Base-by-base conservation (phyloP, 345 rosid genomes). In the Geranium brycei region DNA sequence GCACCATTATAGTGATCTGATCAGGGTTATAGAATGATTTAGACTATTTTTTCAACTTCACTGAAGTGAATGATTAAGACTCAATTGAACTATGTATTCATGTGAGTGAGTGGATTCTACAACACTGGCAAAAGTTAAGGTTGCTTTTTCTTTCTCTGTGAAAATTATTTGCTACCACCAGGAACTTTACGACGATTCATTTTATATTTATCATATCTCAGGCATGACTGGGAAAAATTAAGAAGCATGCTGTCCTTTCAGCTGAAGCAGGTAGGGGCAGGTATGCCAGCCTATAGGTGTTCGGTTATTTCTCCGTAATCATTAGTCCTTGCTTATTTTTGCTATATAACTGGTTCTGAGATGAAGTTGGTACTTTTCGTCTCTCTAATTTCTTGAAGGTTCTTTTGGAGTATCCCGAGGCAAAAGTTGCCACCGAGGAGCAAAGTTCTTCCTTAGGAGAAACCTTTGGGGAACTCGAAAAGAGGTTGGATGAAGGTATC, bases 211-310 rank as follows among this genome's bases (percentile, higher is more conserved):
- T 35, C 10, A 7, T 35, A 35, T 35, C 41, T 35, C 76, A 88
- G 96, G 92, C 85, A 79, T 71, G 84, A 79, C 55, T 88, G 96
- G 96, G 87, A 73, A 56, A 81, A 83, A 64, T 71, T 88, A 78
- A 88, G 81, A 81, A 76, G 75, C 73, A 67, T 74, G 73, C 72
- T 88, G 19, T 88, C 86, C 58, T 88, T 68, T 74, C 77, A 82
- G 81, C 75, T 88, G 84, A 88, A 86, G 88, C 87, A 84, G 96
- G 96, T 88, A 85, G 68, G 85, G 80, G 72, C 82, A 78, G 84
- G 88, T 79, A 83, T 70, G 86, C 77, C 71, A 58, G 41, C 41
- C 41, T 35, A 7, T 35, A 35, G 69, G 58, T 69, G 70, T 64
- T 51, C 61, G 18, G 17, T 64, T 66, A 61, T 59, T 64, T 73